A percentile compares a stretch with the other conserved stretches of the same genome.
Conservation (phyloP, 192 early-diverging fungal species). For the Umbelopsis vinacea region DNA sequence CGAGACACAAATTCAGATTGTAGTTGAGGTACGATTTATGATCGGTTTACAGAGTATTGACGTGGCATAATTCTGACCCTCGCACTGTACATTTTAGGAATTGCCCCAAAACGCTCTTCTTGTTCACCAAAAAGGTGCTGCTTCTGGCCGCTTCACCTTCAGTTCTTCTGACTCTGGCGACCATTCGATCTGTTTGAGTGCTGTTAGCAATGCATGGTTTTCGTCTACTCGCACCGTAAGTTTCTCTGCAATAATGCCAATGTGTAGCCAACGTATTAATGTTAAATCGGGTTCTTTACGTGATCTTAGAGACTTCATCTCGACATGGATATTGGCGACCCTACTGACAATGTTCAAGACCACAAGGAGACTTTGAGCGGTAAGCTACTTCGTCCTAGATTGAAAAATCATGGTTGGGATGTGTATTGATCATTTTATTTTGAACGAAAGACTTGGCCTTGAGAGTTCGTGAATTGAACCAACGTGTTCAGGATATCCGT, state of each 20-base stretch:
- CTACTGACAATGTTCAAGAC: constrained; percentile 37
- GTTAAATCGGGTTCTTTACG: constrained; percentile 2
- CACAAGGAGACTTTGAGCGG: constrained; percentile 43
- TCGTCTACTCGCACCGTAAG: constrained; percentile 67
- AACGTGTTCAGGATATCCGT: constrained; percentile 79
- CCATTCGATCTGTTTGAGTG: constrained; percentile 89
- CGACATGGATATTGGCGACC: constrained; percentile 52
- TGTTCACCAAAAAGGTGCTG: constrained; percentile 76
- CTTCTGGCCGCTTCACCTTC: constrained; percentile 88
- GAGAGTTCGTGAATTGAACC: constrained; percentile 82
- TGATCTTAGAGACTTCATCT: constrained; percentile 47
- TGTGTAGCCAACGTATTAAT: constrained; percentile 32
- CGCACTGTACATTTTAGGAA: constrained; percentile 43
- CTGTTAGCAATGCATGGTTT: constrained; percentile 73
- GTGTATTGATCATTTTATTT: background rate
- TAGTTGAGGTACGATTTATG: constrained; percentile 64
- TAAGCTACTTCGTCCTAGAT: constrained; percentile 4
- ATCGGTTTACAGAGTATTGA: background rate
- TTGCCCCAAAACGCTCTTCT: constrained; percentile 53
- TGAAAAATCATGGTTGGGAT: background rate
- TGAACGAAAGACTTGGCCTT: constrained; percentile 61
- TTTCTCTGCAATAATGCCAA: background rate
- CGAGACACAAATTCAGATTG: constrained; percentile 66
- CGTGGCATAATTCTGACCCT: background rate
- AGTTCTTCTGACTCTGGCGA: constrained; percentile 87